A percentile compares a stretch with the other conserved stretches of the same genome.
Evolutionary conservation across 805 yeast genomes (phyloP).

Genomic region (Lipomyces sp.): DNA sequence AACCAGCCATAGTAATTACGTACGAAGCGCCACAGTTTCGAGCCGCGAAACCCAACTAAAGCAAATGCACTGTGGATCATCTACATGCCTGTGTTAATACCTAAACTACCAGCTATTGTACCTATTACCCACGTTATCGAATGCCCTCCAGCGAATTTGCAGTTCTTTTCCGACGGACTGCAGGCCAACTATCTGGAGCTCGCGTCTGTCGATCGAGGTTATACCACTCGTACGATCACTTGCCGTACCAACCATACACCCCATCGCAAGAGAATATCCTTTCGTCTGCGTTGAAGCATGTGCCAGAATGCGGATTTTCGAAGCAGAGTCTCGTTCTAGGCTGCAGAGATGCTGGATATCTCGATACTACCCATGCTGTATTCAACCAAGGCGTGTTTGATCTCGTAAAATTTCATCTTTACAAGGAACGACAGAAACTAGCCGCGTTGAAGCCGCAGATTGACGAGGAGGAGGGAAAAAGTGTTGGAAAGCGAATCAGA

Average conservation of each 20-base stretch:
- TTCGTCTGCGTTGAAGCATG: constrained; percentile 47
- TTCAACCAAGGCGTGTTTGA: constrained; percentile 55
- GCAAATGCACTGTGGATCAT: no score
- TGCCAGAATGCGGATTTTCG: constrained; percentile 61
- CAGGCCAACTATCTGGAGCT: not conserved
- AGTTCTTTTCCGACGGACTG: not conserved
- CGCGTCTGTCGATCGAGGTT: not conserved
- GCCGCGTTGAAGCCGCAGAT: constrained; percentile 39
- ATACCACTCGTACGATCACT: constrained; percentile 46
- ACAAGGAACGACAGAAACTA: constrained; percentile 48
- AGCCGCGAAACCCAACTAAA: no score
- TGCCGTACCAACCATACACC: constrained; percentile 36
- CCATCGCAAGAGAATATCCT: constrained; percentile 51
- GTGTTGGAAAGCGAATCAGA: constrained; percentile 50
- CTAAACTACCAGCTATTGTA: not conserved
- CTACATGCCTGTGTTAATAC: not conserved
- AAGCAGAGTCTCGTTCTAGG: constrained; percentile 55
- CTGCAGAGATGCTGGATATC: constrained; percentile 54
- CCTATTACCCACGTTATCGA: not conserved
- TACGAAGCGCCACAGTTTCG: no score
- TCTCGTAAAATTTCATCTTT: constrained; percentile 61
- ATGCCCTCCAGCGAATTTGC: not conserved
- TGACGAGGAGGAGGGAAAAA: constrained; percentile 50
- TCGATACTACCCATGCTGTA: constrained; percentile 56
- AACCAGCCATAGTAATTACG: no score